Conservation (phyloP, 2,329 filamentous ascomycete species). For the Paracamarosporium sp. region DNA sequence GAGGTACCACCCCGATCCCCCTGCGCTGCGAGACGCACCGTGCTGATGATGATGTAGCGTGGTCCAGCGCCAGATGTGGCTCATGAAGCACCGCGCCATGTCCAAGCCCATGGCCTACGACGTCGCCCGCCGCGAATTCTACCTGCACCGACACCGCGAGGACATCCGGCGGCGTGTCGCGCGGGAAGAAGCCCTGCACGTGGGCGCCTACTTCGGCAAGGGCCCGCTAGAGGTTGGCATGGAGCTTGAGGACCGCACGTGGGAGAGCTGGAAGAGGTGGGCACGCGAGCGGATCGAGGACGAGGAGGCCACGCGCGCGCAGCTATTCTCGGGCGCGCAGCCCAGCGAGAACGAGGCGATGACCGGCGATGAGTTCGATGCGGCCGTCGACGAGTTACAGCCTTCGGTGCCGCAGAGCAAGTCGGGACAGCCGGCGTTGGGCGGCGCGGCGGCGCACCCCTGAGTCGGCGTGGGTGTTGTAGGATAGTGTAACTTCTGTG, state of each 20-base stretch:
- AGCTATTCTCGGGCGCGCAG: conserved; percentile 45
- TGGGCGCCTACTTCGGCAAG: conserved; percentile 89
- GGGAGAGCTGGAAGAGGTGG: conserved; percentile 86
- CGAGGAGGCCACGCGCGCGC: conserved; percentile 55
- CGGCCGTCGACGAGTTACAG: conserved; percentile 44
- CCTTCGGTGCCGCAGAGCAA: conserved; percentile 36
- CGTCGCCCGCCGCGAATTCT: conserved; percentile 86
- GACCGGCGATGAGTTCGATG: conserved; percentile 33
- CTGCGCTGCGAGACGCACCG: neutral
- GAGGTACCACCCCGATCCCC: conserved; percentile 60
- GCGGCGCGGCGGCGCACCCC: conserved; percentile 46
- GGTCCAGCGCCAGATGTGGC: conserved; percentile 86
- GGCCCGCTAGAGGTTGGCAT: conserved; percentile 77
- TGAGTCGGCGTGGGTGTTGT: conserved; percentile 17
- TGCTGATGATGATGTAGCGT: conserved; percentile 65
- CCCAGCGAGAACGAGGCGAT: conserved; percentile 29
- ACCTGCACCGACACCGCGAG: conserved; percentile 78
- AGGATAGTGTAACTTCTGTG: conserved; percentile 29
- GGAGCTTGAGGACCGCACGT: conserved; percentile 79
- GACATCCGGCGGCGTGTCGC: conserved; percentile 85
- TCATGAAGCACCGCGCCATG: conserved; percentile 67
- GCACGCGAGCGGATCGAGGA: conserved; percentile 63
- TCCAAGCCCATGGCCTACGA: conserved; percentile 80
- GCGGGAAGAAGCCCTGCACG: conserved; percentile 82
- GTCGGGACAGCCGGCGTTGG: conserved; percentile 44